A percentile compares a stretch with the other conserved stretches of the same genome.
Evolutionary conservation across 2,329 filamentous ascomycete species (phyloP).

Genomic region (Paracorniculantispora psalliotae): DNA sequence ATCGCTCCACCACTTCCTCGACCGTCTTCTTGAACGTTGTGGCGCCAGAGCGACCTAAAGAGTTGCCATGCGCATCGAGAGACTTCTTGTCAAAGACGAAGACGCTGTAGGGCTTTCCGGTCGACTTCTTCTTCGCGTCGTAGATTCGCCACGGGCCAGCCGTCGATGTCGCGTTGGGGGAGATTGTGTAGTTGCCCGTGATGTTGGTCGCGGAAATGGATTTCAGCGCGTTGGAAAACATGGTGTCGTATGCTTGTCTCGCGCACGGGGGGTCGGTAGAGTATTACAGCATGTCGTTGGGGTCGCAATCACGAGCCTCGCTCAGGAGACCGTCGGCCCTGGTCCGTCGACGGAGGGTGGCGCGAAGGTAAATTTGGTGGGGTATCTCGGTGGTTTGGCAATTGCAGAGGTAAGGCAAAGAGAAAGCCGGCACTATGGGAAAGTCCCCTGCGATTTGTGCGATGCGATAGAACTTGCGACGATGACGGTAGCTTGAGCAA

Average conservation of each 20-base stretch:
- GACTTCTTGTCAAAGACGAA: constrained; percentile 93
- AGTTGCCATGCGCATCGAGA: constrained; percentile 55
- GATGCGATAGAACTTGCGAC: constrained; percentile 1
- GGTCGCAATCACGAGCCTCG: constrained; percentile 9
- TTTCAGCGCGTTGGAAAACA: constrained; percentile 93
- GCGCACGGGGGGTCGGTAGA: background rate
- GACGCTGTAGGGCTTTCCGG: constrained; percentile 80
- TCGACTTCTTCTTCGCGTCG: constrained; percentile 95
- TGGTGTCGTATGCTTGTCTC: constrained; percentile 38
- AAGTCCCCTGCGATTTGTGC: background rate
- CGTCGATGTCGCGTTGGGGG: constrained; percentile 67
- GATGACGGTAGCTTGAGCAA: constrained; percentile 8
- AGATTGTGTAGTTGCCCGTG: constrained; percentile 81
- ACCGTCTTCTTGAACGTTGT: constrained; percentile 72
- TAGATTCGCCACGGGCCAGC: constrained; percentile 97
- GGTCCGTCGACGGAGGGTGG: background rate
- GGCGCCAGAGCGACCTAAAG: constrained; percentile 40
- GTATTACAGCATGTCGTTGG: constrained; percentile 13
- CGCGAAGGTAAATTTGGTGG: background rate
- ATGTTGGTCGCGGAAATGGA: constrained; percentile 90
- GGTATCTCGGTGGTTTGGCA: background rate
- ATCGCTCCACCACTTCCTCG: constrained; percentile 83
- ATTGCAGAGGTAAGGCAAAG: background rate
- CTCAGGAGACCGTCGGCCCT: constrained; percentile 6
- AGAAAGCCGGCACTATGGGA: background rate